Conservation (phyloP, 2,329 filamentous ascomycete species). For the Pseudogymnoascus sp. region DNA sequence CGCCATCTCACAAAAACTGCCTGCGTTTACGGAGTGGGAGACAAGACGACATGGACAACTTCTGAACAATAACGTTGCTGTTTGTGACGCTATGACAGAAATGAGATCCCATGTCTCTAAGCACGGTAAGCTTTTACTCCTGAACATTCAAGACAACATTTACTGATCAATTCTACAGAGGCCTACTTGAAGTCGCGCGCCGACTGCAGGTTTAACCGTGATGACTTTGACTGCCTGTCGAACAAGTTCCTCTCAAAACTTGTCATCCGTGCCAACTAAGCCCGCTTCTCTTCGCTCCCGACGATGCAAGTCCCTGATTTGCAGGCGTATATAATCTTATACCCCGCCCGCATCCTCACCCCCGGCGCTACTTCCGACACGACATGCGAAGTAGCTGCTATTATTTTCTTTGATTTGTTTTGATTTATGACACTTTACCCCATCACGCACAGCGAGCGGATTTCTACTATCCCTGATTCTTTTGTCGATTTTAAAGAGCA, state of each 20-base stretch:
- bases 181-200: slow-evolving; percentile 73
- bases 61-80: slow-evolving; percentile 80
- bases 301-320: slow-evolving; percentile 8
- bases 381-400: slow-evolving; percentile 17
- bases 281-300: not conserved
- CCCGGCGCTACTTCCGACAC: slow-evolving; percentile 18
- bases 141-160: slow-evolving; percentile 14
- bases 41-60: slow-evolving; percentile 83
- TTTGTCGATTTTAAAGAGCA: slow-evolving; percentile 7
- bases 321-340: slow-evolving; percentile 6
- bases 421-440: slow-evolving; percentile 22
- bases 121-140: slow-evolving; percentile 60
- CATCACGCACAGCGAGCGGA: slow-evolving; percentile 29
- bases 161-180: slow-evolving; percentile 53
- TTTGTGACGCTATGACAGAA: slow-evolving; percentile 94
- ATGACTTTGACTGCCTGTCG: slow-evolving; percentile 88
- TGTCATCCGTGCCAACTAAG: slow-evolving; percentile 84
- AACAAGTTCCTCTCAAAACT: slow-evolving; percentile 97
- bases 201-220: slow-evolving; percentile 75
- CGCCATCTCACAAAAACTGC: slow-evolving; percentile 93
- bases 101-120: slow-evolving; percentile 85
- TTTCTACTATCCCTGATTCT: not conserved
- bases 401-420: slow-evolving; percentile 11
- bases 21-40: slow-evolving; percentile 89
- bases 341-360: slow-evolving; percentile 16